phyloP scores from a whole-genome alignment of 371 early-diverging fungal species.

The Nematocida minor region DNA sequence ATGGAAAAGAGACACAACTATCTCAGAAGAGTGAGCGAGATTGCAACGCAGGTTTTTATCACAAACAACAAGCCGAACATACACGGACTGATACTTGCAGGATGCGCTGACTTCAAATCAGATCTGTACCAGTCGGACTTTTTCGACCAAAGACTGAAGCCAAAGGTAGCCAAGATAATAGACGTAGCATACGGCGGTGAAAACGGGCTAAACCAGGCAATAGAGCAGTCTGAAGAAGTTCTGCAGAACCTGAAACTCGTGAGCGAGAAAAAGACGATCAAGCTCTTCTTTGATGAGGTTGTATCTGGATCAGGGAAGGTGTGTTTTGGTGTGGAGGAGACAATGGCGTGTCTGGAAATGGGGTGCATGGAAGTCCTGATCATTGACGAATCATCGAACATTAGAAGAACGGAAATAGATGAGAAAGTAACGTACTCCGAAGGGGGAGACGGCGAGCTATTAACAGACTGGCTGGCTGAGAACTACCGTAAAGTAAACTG shows the following conservation, averaged over 20 bases:
- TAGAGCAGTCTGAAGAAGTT: constrained; percentile 82
- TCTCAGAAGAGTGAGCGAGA: constrained; percentile 92
- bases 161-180: constrained; percentile 81
- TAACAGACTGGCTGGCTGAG: constrained; percentile 96
- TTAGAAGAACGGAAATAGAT: constrained; percentile 65
- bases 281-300: constrained; percentile 90
- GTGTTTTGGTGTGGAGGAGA: constrained; percentile 91
- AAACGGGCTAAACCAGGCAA: constrained; percentile 97
- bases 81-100: constrained; percentile 85
- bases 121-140: constrained; percentile 83
- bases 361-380: constrained; percentile 92
- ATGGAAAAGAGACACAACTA: constrained; percentile 97
- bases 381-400: constrained; percentile 81
- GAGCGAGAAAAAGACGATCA: constrained; percentile 92
- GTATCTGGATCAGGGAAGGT: constrained; percentile 88
- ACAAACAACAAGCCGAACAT: constrained; percentile 83
- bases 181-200: constrained; percentile 98
- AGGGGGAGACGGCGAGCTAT: constrained; percentile 70
- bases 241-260: constrained; percentile 90
- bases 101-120: constrained; percentile 95
- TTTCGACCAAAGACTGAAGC: constrained; percentile 80
- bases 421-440: constrained; percentile 71
- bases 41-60: constrained; percentile 81
- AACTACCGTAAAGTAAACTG: constrained; percentile 91
- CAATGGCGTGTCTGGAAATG: constrained; percentile 83